A percentile compares a stretch with the other conserved stretches of the same genome.
Evolutionary conservation across 768 basidiomycete genomes (phyloP).

Genomic region (Coprinopsis cinerea): DNA sequence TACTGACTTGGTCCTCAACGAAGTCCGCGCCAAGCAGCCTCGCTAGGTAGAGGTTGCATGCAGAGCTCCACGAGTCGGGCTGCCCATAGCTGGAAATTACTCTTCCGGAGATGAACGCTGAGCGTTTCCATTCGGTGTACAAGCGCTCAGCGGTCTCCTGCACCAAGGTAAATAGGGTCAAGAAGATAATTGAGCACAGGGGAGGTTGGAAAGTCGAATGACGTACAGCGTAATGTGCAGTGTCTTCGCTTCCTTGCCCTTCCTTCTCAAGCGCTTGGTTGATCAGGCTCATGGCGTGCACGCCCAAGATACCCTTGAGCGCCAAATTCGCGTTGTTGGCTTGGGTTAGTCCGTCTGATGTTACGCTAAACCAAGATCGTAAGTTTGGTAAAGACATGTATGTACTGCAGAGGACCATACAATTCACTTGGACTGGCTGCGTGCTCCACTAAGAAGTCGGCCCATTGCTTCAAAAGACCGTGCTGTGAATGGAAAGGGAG

Average conservation of each 20-base stretch:
- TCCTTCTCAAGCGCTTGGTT: conserved; percentile 24
- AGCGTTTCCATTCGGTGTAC: conserved; percentile 12
- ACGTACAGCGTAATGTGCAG: conserved; percentile 18
- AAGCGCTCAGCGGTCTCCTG: conserved; percentile 1
- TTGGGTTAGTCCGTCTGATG: conserved; percentile 15
- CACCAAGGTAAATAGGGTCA: too few species aligned
- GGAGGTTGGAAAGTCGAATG: too few species aligned
- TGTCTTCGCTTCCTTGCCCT: conserved; percentile 18
- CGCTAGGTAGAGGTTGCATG: conserved; percentile 52
- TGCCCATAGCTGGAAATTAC: conserved; percentile 16
- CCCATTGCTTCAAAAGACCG: conserved; percentile 43
- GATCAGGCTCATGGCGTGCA: conserved; percentile 50
- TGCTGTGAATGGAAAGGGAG: conserved; percentile 23
- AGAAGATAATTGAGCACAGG: conserved; percentile 3
- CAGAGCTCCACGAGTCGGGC: conserved; percentile 30
- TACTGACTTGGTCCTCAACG: conserved; percentile 21
- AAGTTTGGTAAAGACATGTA: conserved; percentile 15
- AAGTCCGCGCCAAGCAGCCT: conserved; percentile 34
- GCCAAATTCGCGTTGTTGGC: conserved; percentile 50
- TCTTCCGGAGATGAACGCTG: conserved; percentile 12
- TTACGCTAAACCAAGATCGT: conserved; percentile 1
- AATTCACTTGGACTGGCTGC: conserved; percentile 35
- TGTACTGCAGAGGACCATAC: too few species aligned
- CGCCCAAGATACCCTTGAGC: conserved; percentile 52
- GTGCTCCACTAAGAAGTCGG: conserved; percentile 38